phyloP scores from a whole-genome alignment of 768 basidiomycete genomes.

The Suillus luteus region DNA sequence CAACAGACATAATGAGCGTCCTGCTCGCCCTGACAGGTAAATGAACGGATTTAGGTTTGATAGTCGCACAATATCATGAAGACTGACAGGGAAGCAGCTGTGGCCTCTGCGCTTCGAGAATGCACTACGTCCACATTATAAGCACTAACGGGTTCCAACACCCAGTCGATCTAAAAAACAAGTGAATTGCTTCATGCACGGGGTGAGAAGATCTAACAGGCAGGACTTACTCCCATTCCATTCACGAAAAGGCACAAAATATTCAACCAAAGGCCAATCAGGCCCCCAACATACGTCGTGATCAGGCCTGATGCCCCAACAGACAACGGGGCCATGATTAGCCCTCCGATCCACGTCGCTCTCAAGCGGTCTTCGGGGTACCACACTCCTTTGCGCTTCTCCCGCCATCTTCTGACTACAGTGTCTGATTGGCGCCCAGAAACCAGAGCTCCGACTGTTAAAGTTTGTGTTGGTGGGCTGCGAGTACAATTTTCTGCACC shows the following conservation, averaged over 20 bases:
- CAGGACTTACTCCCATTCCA: conserved; percentile 51
- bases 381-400: conserved; percentile 52
- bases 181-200: not conserved
- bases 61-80: not conserved
- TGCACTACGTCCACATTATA: conserved; percentile 60
- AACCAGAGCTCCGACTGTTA: conserved; percentile 54
- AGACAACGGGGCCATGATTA: conserved; percentile 50
- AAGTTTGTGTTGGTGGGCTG: not conserved
- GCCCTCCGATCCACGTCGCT: conserved; percentile 44
- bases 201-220: not conserved
- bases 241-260: conserved; percentile 56
- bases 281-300: conserved; percentile 48
- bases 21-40: conserved; percentile 45
- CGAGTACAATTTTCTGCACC: conserved; percentile 23
- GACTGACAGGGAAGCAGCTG: conserved; percentile 52
- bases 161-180: conserved; percentile 47
- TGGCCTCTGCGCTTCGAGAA: conserved; percentile 41
- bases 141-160: conserved; percentile 51
- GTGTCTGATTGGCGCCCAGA: conserved; percentile 58
- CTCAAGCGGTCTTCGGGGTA: conserved; percentile 65
- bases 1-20: conserved; percentile 42
- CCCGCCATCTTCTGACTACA: conserved; percentile 46
- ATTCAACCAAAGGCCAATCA: conserved; percentile 46
- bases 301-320: conserved; percentile 47
- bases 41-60: not conserved